These are phyloP conservation scores for Tremella fuciformis DNA, from an alignment of 768 basidiomycete species.

Conservation along the genomic window DNA sequence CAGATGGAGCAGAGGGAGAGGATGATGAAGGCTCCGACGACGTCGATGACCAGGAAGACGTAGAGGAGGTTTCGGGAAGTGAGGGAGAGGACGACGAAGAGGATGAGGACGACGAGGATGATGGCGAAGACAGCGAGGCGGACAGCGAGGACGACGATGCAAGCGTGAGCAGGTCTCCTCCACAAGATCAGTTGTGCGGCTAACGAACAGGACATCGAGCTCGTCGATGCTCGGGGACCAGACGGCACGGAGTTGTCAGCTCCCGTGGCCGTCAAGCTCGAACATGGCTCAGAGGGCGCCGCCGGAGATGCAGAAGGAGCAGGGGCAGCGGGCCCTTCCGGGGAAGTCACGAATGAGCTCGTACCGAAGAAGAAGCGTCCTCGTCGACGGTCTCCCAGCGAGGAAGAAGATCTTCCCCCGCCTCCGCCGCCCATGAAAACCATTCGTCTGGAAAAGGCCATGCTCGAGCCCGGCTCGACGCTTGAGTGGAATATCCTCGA, in stretches of 20 bases:
- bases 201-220: conserved; percentile 3
- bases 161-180: background rate
- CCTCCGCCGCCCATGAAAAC: conserved; percentile 45
- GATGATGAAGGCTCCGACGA: conserved; percentile 22
- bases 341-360: conserved; percentile 24
- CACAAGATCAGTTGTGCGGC: background rate
- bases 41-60: conserved; percentile 24
- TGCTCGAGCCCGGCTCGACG: conserved; percentile 17
- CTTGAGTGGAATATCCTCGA: conserved; percentile 42
- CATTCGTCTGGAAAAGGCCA: conserved; percentile 29
- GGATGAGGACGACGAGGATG: conserved; percentile 21
- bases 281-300: background rate
- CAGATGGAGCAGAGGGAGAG: conserved; percentile 14
- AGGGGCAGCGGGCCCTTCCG: background rate
- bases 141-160: conserved; percentile 14
- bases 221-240: conserved; percentile 4
- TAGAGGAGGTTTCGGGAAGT: conserved; percentile 25
- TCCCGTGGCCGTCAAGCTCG: conserved; percentile 8
- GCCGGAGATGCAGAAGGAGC: conserved; percentile 15
- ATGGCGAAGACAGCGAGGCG: conserved; percentile 14
- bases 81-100: conserved; percentile 24
- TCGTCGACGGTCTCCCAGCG: conserved; percentile 20
- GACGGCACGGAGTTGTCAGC: background rate
- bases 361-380: conserved; percentile 38
- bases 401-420: conserved; percentile 37